Conservation (phyloP, 306 rosid genomes). For the Castanea crenata region DNA sequence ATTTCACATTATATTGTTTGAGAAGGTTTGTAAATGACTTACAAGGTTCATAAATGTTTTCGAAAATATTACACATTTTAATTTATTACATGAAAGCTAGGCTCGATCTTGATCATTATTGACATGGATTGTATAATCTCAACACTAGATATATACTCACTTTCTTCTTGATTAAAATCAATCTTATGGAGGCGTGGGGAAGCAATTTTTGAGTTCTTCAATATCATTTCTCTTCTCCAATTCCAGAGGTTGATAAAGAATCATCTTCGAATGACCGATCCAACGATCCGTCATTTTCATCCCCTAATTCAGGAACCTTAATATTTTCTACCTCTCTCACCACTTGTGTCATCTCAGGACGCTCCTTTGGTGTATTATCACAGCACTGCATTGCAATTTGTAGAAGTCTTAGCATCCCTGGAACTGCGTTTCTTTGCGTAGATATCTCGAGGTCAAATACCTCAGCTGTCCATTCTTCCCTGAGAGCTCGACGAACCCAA, state of each 20-base stretch:
- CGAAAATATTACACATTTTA: background rate
- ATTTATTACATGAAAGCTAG: background rate
- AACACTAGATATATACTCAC: background rate
- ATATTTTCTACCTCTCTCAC: slow-evolving; percentile 57
- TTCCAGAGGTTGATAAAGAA: slow-evolving; percentile 41
- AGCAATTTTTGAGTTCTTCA: background rate
- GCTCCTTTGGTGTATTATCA: slow-evolving; percentile 53
- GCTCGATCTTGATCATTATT: background rate
- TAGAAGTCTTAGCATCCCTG: slow-evolving; percentile 68
- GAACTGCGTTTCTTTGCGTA: slow-evolving; percentile 34
- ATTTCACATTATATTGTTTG: too few relatives aligned
- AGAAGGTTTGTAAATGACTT: too few relatives aligned
- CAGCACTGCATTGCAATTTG: slow-evolving; percentile 67
- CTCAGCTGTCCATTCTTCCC: slow-evolving; percentile 95
- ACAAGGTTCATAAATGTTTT: too few relatives aligned
- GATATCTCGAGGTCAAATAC: slow-evolving; percentile 65
- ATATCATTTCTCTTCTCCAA: slow-evolving; percentile 43
- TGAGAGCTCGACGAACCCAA: slow-evolving; percentile 75
- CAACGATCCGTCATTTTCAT: slow-evolving; percentile 40
- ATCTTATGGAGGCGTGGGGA: background rate
- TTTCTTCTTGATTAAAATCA: too few relatives aligned
- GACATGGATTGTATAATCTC: background rate
- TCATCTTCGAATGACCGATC: slow-evolving; percentile 59
- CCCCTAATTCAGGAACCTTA: slow-evolving; percentile 25
- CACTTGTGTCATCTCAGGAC: slow-evolving; percentile 69